Base-by-base conservation (phyloP, 169 alveolate genomes). In the Plasmodium ovale region DNA sequence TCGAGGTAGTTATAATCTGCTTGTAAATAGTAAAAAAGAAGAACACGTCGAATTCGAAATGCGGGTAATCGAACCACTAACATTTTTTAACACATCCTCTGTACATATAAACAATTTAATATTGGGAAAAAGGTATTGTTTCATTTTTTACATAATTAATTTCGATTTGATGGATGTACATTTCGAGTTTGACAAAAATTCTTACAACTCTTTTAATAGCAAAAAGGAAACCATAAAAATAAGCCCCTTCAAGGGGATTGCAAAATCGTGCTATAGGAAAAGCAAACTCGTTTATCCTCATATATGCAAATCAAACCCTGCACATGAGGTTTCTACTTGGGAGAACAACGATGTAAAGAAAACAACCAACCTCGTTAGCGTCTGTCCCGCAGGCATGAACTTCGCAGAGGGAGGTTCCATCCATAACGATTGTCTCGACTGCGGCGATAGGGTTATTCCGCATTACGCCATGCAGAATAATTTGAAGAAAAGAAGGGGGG, bases 111-210 rank as follows among this genome's bases (percentile, higher is more conserved):
- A 79, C 29, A 79, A 79, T 79, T 79, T 79, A 79, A 51, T 79
- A 79, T 19, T 79, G 19, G 89, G 71, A 65, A 79, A 65, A 79
- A 51, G 79, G 1, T 79, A 79, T 69, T 79, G 89, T 70, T 79
- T 79, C 27, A 35, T 79, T 33, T 79, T 79, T 79, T 79, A 79
- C 59, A 12, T 79, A 51, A 79, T 79, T 39, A 79, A 79, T 53
- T 79, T 79, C 37, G 89, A 79, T 69, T 69, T 79, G 33, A 65
- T 79, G 49, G 82, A 79, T 16, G 31, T 79, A 19, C n/a, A 79
- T 53, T 79, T 79, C 65, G 89, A 79, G 58, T 79, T 79, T 79
- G 89, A 79, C 58, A 54, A 79, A 29, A 79, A 79, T 54, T 79
- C 89, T 7, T 79, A 58, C 44, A 79, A 49, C 29, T 58, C 89